These are phyloP conservation scores for Tetracladium setigerum DNA, from an alignment of 495 filamentous ascomycete genomes.

Conservation along the genomic window DNA sequence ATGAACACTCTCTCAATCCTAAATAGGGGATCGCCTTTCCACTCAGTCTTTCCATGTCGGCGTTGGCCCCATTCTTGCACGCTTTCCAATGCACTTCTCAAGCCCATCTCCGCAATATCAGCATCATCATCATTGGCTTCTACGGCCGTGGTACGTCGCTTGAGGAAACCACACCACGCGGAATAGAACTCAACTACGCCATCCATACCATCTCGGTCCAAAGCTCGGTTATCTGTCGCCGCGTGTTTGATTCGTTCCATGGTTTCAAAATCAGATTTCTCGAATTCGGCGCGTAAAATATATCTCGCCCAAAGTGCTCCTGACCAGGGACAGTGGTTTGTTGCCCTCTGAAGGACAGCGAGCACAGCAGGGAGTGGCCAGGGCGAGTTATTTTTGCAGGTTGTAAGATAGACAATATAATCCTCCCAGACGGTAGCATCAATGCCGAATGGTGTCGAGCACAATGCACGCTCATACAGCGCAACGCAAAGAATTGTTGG, in stretches of 20 bases:
- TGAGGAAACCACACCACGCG: conserved; percentile 89
- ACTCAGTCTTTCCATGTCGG: conserved; percentile 60
- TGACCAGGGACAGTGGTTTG: conserved; percentile 86
- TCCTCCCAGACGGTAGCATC: conserved; percentile 73
- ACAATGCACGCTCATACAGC: conserved; percentile 70
- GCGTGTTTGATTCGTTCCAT: conserved; percentile 87
- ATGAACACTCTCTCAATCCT: conserved; percentile 87
- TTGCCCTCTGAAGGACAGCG: conserved; percentile 63
- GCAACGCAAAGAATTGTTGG: conserved; percentile 47
- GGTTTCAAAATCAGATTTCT: conserved; percentile 62
- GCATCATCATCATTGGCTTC: conserved; percentile 65
- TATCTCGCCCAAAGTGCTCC: conserved; percentile 86
- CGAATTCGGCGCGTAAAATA: conserved; percentile 72
- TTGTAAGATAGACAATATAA: conserved; percentile 63
- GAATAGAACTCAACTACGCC: conserved; percentile 83
- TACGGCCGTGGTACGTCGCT: conserved; percentile 42
- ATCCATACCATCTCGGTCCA: conserved; percentile 65
- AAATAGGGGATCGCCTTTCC: conserved; percentile 77
- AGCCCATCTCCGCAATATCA: conserved; percentile 82
- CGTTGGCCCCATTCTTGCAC: conserved; percentile 70
- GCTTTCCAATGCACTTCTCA: conserved; percentile 75
- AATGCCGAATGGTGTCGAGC: conserved; percentile 56
- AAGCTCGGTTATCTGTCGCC: conserved; percentile 73
- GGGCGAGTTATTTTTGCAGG: background rate
- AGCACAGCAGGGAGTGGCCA: conserved; percentile 22